These are phyloP conservation scores for Pichia scutulata DNA, from an alignment of 805 yeast species.

Conservation along the genomic window DNA sequence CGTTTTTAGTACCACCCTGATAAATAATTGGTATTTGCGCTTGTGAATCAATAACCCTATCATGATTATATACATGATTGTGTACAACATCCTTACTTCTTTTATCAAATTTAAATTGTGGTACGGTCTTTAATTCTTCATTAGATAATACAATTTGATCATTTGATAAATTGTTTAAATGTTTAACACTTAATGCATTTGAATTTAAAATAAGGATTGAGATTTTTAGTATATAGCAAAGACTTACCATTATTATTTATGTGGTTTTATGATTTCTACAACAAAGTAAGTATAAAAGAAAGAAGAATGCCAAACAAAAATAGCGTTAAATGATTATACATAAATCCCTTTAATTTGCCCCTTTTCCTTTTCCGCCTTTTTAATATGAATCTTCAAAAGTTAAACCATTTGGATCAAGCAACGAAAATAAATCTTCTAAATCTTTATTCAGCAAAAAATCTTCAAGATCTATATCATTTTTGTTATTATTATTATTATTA, in stretches of 20 bases:
- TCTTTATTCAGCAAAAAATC: background rate
- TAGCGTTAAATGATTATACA: no score
- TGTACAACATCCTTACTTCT: no score
- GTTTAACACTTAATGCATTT: background rate
- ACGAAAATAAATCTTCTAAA: background rate
- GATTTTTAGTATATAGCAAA: background rate
- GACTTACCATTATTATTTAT: background rate
- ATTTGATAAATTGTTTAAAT: background rate
- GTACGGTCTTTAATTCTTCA: background rate
- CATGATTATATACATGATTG: no score
- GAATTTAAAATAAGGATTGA: background rate
- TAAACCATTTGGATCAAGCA: background rate
- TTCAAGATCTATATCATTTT: background rate
- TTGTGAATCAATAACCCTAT: no score
- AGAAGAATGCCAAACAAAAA: background rate
- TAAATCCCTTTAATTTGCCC: background rate
- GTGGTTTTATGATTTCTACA: background rate
- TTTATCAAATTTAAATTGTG: background rate
- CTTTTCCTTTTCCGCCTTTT: background rate
- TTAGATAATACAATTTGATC: background rate
- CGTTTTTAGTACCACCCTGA: slow-evolving; percentile 21
- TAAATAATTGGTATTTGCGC: slow-evolving; percentile 16
- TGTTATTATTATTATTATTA: background rate
- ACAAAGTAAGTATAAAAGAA: background rate
- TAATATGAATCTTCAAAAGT: background rate